A percentile compares a stretch with the other conserved stretches of the same genome.
These are phyloP conservation scores for Saccharomyces hybrid DNA, from an alignment of 1,139 yeast genomes.

Conservation along the genomic window DNA sequence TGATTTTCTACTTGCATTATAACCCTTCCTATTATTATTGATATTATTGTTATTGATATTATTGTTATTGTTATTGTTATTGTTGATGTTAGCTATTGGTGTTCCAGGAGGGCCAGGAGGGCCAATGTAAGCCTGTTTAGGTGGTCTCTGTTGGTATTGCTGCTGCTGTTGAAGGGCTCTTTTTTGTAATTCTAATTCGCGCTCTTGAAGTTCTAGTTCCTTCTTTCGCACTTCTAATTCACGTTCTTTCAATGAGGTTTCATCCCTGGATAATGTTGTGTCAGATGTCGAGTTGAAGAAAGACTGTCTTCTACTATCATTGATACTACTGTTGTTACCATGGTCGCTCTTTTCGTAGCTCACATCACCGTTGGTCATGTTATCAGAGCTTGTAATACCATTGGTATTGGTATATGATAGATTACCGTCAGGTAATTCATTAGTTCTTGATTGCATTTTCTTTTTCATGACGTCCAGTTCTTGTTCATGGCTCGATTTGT, in stretches of 20 bases:
- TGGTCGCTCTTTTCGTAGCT: neutral
- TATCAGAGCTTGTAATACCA: neutral
- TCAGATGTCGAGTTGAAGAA: neutral
- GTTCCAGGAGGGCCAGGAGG: slow-evolving; percentile 1
- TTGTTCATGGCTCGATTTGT: neutral
- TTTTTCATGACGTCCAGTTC: neutral
- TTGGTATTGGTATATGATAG: neutral
- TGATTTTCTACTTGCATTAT: slow-evolving; percentile 11
- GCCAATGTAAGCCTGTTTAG: neutral
- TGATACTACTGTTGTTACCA: neutral
- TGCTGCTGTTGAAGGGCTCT: slow-evolving; percentile 20
- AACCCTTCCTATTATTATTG: neutral
- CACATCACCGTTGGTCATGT: neutral
- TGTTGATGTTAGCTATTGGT: slow-evolving; percentile 3
- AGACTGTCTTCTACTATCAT: neutral
- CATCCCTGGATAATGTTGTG: slow-evolving; percentile 4
- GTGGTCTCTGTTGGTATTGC: slow-evolving; percentile 3
- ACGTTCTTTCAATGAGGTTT: slow-evolving; percentile 16
- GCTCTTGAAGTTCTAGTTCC: slow-evolving; percentile 37
- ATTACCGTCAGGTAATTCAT: neutral
- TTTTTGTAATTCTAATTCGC: slow-evolving; percentile 34
- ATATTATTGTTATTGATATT: too few species aligned
- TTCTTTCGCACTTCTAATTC: slow-evolving; percentile 39
- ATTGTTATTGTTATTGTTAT: too few species aligned
- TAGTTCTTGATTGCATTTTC: neutral